phyloP scores from a whole-genome alignment of 192 early-diverging fungal genomes.

The Allomyces javanicus region DNA sequence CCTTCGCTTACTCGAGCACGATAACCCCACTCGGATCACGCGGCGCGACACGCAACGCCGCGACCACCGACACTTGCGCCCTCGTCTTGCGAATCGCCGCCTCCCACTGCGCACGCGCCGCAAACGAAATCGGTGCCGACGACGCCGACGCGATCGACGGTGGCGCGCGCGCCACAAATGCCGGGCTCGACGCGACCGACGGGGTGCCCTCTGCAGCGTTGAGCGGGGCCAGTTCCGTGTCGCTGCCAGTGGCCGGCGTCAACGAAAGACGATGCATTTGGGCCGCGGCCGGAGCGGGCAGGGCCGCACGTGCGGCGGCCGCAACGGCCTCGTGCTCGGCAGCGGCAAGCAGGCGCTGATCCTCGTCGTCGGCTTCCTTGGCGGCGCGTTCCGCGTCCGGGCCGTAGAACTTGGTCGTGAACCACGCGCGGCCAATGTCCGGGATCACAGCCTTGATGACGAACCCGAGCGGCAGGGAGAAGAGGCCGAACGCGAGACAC shows the following conservation, averaged over 20 bases:
- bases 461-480: conserved; percentile 67
- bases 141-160: no score
- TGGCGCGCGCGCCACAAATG: no score
- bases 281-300: no score
- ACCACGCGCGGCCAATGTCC: conserved; percentile 17
- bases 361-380: not conserved
- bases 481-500: conserved; percentile 52
- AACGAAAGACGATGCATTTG: no score
- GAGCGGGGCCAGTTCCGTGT: no score
- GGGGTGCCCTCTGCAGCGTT: no score
- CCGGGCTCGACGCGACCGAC: no score
- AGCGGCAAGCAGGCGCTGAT: not conserved
- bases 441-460: conserved; percentile 64
- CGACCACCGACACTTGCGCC: not conserved
- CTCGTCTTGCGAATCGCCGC: not conserved
- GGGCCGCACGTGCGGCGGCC: no score
- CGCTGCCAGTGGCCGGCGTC: no score
- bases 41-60: not conserved
- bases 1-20: not conserved
- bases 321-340: no score
- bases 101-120: not conserved
- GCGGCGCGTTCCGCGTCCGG: not conserved
- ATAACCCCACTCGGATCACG: not conserved
- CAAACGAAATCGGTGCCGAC: no score
- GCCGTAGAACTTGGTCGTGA: conserved; percentile 3